Evolutionary conservation across 768 basidiomycete species (phyloP), one percentile per base, ranked within the genome.

Genomic region (Lentinula sp.): DNA sequence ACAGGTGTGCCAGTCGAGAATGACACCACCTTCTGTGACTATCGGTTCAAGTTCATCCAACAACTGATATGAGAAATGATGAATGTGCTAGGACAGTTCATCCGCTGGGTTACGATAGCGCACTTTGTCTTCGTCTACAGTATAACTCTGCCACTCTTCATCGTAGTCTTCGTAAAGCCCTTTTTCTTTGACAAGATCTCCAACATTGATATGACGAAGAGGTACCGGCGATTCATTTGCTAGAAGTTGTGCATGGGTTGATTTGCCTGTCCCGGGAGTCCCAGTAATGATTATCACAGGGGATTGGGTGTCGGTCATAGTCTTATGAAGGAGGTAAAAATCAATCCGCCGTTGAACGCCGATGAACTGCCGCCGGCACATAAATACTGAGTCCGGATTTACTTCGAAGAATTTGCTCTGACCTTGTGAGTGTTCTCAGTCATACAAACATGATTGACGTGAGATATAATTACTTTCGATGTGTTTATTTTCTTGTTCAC

Each of bases 111-210:
- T 18, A 37, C 20, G 28, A 32, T 35, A 23, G 69, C 83, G 57
- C 64, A 95, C 95, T 82, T 93, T 92, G 77, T 99, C 97, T 72
- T 99, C 97, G 69, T 98, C 93, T 8, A 97, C 91, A 2, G 86
- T 89, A 72, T 92, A 97, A 54, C 85, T 88, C 69, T 95, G 87
- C 97, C 97, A 99, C 70, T 98, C 94, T 20, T 94, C 84, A 70
- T 99, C 93, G 69, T 83, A 98, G 0, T 87, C 85, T 62, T 91
- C 85, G 69, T 95, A 90, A 4, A 97, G 80, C 1, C 80, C 82
- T 52, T 85, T 83, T 67, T 90, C 86, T 74, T 95, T 98, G 61
- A 97, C 90, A 69, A 87, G 80, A 49, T 98, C 91, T 37, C 95
- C 90, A 53, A 98, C 84, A 68, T 98, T 96, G 74, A 99, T 80